Conservation (phyloP, 31 red algal genomes). For the Bonnemaisonia californica region DNA sequence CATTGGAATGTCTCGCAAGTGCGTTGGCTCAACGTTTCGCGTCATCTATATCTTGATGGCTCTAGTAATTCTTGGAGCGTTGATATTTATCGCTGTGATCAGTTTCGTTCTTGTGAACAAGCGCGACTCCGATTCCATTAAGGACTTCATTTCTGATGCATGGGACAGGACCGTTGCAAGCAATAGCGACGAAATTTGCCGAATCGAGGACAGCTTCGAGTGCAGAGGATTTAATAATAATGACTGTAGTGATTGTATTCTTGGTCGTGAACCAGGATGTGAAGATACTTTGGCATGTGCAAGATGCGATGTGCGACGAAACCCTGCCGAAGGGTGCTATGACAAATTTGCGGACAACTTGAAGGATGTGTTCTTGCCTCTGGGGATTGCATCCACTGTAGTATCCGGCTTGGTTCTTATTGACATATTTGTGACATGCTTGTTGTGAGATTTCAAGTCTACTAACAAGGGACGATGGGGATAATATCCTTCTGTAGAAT, state of each 20-base stretch:
- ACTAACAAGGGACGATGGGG: background rate
- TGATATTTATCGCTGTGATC: slow-evolving; percentile 27
- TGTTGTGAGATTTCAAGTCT: slow-evolving; percentile 14
- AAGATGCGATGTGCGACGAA: background rate
- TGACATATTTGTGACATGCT: slow-evolving; percentile 46
- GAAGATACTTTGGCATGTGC: background rate
- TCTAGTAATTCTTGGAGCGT: slow-evolving; percentile 21
- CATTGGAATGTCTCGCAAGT: slow-evolving; percentile 33
- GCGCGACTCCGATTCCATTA: background rate
- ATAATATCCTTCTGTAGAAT: background rate
- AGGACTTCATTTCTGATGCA: slow-evolving; percentile 9
- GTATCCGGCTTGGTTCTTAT: slow-evolving; percentile 21
- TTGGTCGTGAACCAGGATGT: background rate
- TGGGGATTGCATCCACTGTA: slow-evolving; percentile 31
- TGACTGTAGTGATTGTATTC: slow-evolving; percentile 33
- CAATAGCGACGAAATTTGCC: slow-evolving; percentile 15
- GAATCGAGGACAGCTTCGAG: slow-evolving; percentile 20
- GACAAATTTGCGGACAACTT: slow-evolving; percentile 13
- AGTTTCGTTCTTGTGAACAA: slow-evolving; percentile 26
- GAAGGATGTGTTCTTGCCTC: slow-evolving; percentile 43
- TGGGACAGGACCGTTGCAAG: slow-evolving; percentile 37
- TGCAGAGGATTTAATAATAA: slow-evolving; percentile 54
- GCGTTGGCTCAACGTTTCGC: slow-evolving; percentile 42
- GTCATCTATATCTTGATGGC: slow-evolving; percentile 61
- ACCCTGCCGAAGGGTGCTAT: slow-evolving; percentile 37